These are phyloP conservation scores for Cryptosporidium xiaoi DNA, from an alignment of 169 alveolate species.

Conservation along the genomic window DNA sequence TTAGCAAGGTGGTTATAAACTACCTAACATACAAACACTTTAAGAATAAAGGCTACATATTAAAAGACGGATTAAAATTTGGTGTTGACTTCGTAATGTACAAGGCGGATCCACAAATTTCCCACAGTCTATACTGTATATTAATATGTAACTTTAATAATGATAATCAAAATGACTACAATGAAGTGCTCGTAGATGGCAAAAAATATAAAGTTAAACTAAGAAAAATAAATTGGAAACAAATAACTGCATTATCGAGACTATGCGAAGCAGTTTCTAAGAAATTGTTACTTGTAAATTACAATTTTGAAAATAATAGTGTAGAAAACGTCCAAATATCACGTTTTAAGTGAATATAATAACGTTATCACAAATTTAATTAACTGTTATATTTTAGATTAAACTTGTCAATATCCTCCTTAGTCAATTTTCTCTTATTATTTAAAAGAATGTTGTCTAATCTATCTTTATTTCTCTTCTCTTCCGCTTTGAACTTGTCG, in stretches of 20 bases:
- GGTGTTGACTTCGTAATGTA: conserved; percentile 54
- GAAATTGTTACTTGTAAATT: neutral
- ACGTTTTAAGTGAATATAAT: neutral
- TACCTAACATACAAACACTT: conserved; percentile 24
- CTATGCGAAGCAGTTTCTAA: conserved; percentile 52
- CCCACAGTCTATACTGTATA: conserved; percentile 26
- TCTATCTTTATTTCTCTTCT: conserved; percentile 64
- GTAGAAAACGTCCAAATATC: conserved; percentile 8
- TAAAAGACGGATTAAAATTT: conserved; percentile 45
- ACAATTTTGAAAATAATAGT: neutral
- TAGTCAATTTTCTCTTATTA: conserved; percentile 51
- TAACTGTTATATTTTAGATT: conserved; percentile 21
- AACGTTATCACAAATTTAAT: neutral
- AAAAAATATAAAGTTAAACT: conserved; percentile 14
- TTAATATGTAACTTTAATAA: conserved; percentile 24
- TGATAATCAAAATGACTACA: neutral
- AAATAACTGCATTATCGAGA: conserved; percentile 25
- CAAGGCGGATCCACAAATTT: conserved; percentile 3
- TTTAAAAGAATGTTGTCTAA: conserved; percentile 38
- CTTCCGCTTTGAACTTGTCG: conserved; percentile 77
- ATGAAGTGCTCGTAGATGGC: conserved; percentile 8
- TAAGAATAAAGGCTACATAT: conserved; percentile 22
- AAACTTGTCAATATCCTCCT: conserved; percentile 51
- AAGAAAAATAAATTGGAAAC: conserved; percentile 12
- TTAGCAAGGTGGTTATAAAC: neutral